Conservation (phyloP, 306 rosid genomes). For the Potentilla sterilis region DNA sequence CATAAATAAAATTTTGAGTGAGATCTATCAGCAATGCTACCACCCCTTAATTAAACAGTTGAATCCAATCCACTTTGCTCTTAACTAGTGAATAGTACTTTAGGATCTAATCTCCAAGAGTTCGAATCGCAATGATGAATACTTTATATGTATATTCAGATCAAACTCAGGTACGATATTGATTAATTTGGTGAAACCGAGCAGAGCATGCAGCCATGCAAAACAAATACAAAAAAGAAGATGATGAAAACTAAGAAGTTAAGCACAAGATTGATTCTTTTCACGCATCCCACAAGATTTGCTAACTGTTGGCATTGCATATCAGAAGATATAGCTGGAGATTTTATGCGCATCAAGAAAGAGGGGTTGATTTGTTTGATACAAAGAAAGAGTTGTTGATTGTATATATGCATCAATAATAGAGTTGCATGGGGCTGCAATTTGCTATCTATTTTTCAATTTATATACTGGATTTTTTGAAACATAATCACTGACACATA, state of each 20-base stretch:
- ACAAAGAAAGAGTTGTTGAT: too few species aligned
- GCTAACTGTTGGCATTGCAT: slow-evolving; percentile 29
- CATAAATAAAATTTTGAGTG: too few species aligned
- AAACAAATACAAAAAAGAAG: background rate
- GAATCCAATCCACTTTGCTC: background rate
- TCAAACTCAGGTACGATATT: background rate
- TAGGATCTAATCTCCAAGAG: background rate
- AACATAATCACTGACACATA: slow-evolving; percentile 7
- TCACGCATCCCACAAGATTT: slow-evolving; percentile 59
- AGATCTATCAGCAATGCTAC: background rate
- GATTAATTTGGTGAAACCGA: background rate
- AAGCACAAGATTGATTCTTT: slow-evolving; percentile 38
- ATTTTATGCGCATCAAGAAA: slow-evolving; percentile 36
- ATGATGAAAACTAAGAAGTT: background rate
- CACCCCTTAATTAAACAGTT: too few species aligned
- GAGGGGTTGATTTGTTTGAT: background rate
- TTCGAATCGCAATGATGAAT: background rate
- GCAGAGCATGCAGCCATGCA: background rate
- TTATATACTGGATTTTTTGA: background rate
- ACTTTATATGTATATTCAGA: background rate
- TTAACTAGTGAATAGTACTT: too few species aligned
- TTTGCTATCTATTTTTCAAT: background rate
- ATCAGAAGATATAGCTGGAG: slow-evolving; percentile 26
- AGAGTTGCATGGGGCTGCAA: slow-evolving; percentile 10
- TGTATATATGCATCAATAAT: background rate